Percentiles rank a stretch among this genome's conserved stretches.
Conservation (phyloP, 83 land plant species). For the Picea abies region DNA sequence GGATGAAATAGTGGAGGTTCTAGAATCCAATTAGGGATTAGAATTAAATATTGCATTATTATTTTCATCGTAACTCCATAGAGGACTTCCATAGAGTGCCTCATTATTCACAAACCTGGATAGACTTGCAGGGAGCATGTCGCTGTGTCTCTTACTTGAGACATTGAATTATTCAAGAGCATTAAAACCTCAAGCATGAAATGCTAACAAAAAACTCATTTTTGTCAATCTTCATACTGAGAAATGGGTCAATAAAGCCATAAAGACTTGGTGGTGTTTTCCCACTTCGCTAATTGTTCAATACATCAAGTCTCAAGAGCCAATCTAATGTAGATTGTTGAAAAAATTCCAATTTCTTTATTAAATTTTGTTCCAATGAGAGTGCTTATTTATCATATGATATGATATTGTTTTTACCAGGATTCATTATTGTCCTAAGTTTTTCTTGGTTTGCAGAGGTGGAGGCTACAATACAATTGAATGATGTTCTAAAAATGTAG, state of each 20-base stretch:
- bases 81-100: conserved; percentile 33
- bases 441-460: too few relatives aligned
- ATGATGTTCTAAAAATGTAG: too few relatives aligned
- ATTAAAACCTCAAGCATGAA: not conserved
- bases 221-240: conserved; percentile 16
- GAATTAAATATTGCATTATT: not conserved
- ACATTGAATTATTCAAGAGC: conserved; percentile 9
- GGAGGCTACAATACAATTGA: too few relatives aligned
- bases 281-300: conserved; percentile 47
- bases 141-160: not conserved
- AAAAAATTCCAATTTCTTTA: too few relatives aligned
- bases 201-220: conserved; percentile 17
- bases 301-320: conserved; percentile 46
- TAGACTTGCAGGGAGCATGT: conserved; percentile 4
- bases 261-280: conserved; percentile 19
- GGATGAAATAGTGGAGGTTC: not conserved
- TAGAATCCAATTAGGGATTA: not conserved
- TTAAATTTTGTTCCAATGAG: too few relatives aligned
- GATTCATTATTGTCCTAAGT: too few relatives aligned
- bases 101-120: conserved; percentile 7
- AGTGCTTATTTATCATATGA: too few relatives aligned
- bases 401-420: too few relatives aligned
- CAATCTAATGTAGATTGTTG: conserved; percentile 21
- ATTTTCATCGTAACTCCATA: conserved; percentile 20
- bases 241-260: conserved; percentile 28